Evolutionary conservation across 148 eudicot species (phyloP).

Genomic region (Vaccinium vitisidaea): DNA sequence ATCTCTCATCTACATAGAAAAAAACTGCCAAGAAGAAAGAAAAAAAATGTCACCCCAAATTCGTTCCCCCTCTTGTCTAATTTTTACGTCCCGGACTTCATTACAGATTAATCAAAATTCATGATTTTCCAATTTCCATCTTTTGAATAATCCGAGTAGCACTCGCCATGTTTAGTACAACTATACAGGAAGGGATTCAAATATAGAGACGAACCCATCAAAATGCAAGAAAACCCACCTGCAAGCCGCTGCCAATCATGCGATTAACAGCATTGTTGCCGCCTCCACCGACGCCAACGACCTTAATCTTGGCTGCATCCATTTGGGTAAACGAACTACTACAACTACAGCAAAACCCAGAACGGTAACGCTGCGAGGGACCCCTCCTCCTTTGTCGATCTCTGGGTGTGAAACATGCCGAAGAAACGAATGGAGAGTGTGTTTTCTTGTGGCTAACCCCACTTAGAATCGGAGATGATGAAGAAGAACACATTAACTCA

Average conservation of each 20-base stretch:
- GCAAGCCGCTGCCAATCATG: constrained; percentile 97
- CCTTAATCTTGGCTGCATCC: constrained; percentile 88
- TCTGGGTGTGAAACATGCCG: constrained; percentile 25
- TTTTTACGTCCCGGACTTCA: too few species aligned
- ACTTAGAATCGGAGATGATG: constrained; percentile 28
- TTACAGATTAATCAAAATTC: too few species aligned
- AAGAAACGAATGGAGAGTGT: constrained; percentile 30
- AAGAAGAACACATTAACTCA: constrained; percentile 28
- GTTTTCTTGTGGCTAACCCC: constrained; percentile 36
- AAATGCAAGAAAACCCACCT: constrained; percentile 41
- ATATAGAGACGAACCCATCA: not conserved
- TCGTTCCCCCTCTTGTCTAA: too few species aligned
- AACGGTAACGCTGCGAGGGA: constrained; percentile 28
- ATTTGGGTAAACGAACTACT: constrained; percentile 46
- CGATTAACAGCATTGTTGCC: constrained; percentile 99
- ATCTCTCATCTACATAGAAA: too few species aligned
- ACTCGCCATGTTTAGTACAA: too few species aligned
- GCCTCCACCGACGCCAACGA: constrained; percentile 95
- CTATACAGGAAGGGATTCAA: not conserved
- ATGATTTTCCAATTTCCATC: too few species aligned
- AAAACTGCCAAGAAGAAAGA: too few species aligned
- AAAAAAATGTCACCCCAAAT: too few species aligned
- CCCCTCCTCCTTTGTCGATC: constrained; percentile 21
- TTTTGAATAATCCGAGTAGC: too few species aligned
- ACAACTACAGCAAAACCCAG: constrained; percentile 24